Evolutionary conservation across 257 asterid genomes (phyloP), one percentile per base, ranked within the genome.

Genomic region (Solanum sejunctum): DNA sequence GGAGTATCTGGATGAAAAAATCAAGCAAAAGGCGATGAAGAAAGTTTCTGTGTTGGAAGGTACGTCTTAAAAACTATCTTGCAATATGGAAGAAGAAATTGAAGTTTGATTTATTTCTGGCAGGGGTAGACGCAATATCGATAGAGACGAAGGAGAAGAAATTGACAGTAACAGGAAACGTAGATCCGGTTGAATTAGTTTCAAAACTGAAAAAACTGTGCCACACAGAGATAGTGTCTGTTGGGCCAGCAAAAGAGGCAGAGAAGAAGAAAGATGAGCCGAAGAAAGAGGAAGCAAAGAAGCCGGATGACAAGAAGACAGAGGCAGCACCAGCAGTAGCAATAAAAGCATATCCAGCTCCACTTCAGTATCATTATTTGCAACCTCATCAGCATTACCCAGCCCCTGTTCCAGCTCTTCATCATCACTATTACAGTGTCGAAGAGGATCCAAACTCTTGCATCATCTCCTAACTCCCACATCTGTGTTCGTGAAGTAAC

Each of bases 81-180:
- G 28, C 8, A 70, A 69, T 17, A 17, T 67, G 43, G 54, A 39
- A 20, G n/a, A 18, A 2, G 28, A 26, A 2, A 5, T 41, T 20
- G 18, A 71, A 20, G 32, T 41, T 71, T 10, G 28, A 18, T 11
- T 72, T 17, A 71, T 72, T 45, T 72, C 7, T 72, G 7, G 11
- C 36, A 72, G 57, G 87, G 80, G 26, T 80, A 26, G 75, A 80
- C 49, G 20, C 93, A 6, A 88, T 93, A 10, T 83, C 94, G 11
- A 83, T 94, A n/a, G 97, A 93, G 72, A 52, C 69, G 63, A 93
- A 92, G 83, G 94, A 92, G 26, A 92, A 91, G 72, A 91, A 91
- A 70, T 58, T 94, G 86, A 93, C 96, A 2, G 86, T 93, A 3
- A 89, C 91, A 0, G 97, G 97, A 5, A 87, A 81, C 85, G 57